A percentile compares a stretch with the other conserved stretches of the same genome.
Evolutionary conservation across 805 yeast species (phyloP).

Genomic region (Hanseniaspora opuntiae): DNA sequence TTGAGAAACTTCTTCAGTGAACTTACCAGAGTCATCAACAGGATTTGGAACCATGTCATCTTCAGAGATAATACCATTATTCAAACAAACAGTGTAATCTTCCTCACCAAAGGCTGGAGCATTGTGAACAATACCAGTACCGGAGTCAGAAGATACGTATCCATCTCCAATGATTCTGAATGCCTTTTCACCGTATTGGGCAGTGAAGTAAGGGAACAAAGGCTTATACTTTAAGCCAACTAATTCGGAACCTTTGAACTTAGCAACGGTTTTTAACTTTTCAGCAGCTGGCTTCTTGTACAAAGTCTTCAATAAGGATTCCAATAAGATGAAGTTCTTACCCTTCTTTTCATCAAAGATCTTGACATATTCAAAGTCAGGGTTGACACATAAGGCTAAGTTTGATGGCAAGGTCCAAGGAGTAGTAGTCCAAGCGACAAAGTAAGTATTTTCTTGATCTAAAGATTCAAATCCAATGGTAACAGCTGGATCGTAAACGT

Average conservation of each 20-base stretch:
- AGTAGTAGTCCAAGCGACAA: slow-evolving; percentile 98
- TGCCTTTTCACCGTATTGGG: slow-evolving; percentile 59
- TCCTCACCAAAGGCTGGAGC: slow-evolving; percentile 99
- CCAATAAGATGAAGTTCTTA: slow-evolving; percentile 70
- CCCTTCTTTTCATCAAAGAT: slow-evolving; percentile 79
- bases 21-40: slow-evolving; percentile 81
- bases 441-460: slow-evolving; percentile 65
- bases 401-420: slow-evolving; percentile 99
- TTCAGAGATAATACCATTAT: slow-evolving; percentile 60
- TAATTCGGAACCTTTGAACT: slow-evolving; percentile 64
- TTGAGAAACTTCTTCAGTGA: slow-evolving; percentile 60
- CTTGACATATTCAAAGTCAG: slow-evolving; percentile 81
- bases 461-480: slow-evolving; percentile 75
- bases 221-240: slow-evolving; percentile 74
- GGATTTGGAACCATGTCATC: slow-evolving; percentile 76
- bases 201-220: slow-evolving; percentile 65
- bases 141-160: slow-evolving; percentile 84
- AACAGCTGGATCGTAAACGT: slow-evolving; percentile 91
- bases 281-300: slow-evolving; percentile 93
- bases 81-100: slow-evolving; percentile 75
- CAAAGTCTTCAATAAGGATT: slow-evolving; percentile 63
- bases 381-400: slow-evolving; percentile 81
- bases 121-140: slow-evolving; percentile 98
- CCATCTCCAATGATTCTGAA: slow-evolving; percentile 71
- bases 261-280: slow-evolving; percentile 70